Evolutionary conservation across 306 rosid species (phyloP).

Genomic region (Fragaria iinumae): DNA sequence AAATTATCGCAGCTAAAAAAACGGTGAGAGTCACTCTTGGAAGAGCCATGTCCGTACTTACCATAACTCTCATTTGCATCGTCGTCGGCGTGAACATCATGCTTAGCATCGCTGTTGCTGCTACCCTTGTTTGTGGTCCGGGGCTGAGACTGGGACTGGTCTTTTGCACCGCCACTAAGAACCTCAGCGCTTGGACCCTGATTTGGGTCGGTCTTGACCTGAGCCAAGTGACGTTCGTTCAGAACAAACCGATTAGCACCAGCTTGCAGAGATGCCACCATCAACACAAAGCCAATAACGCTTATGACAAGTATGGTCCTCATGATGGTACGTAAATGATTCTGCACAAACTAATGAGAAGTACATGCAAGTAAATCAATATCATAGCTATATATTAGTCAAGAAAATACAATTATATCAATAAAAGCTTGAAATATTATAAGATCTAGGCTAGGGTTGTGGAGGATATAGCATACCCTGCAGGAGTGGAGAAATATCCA

Average conservation of each 20-base stretch:
- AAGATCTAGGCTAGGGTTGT: neutral
- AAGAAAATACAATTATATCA: neutral
- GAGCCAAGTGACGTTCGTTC: neutral
- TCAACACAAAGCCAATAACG: slow-evolving; percentile 11
- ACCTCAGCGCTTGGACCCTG: neutral
- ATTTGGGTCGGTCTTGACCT: neutral
- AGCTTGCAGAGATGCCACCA: slow-evolving; percentile 1
- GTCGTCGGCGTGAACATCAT: neutral
- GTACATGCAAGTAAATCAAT: neutral
- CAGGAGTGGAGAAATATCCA: neutral
- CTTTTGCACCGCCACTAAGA: neutral
- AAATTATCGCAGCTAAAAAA: neutral
- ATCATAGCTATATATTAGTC: neutral
- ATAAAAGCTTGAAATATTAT: neutral
- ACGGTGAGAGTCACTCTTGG: slow-evolving; percentile 9
- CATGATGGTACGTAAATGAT: neutral
- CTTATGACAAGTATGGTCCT: slow-evolving; percentile 4
- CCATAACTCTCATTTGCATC: slow-evolving; percentile 5
- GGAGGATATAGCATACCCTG: neutral
- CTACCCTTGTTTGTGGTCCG: neutral
- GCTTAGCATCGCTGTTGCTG: neutral
- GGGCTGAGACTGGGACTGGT: neutral
- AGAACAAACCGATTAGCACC: slow-evolving; percentile 4
- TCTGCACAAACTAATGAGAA: neutral
- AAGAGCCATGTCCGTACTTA: neutral